Evolutionary conservation across 192 early-diverging fungal genomes (phyloP).

Genomic region (Pecoramyces ruminantium): DNA sequence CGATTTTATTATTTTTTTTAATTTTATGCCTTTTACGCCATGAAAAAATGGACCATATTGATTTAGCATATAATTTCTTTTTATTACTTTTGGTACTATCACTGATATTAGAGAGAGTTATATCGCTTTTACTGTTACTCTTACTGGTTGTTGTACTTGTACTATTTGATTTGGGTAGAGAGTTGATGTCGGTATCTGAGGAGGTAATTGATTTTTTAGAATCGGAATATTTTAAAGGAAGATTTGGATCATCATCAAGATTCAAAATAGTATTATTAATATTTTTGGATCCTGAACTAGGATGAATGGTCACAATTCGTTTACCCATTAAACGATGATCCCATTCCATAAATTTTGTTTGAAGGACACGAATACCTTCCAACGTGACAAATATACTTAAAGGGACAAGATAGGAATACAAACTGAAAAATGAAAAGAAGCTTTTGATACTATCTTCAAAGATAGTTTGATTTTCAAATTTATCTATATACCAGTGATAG

Average conservation of each 20-base stretch:
- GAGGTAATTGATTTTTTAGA: background rate
- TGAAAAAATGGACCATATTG: no score
- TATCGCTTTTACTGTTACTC: no score
- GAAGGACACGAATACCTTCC: constrained; percentile 43
- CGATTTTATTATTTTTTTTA: no score
- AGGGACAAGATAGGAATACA: constrained; percentile 55
- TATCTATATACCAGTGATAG: background rate
- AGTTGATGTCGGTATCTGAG: no score
- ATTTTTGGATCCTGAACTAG: background rate
- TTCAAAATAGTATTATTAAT: background rate
- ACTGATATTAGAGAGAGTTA: no score
- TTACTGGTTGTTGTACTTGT: no score
- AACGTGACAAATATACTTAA: constrained; percentile 59
- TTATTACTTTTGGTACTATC: no score
- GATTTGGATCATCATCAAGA: background rate
- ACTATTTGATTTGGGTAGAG: no score
- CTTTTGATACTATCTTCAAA: background rate
- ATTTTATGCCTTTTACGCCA: no score
- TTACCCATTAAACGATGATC: constrained; percentile 31
- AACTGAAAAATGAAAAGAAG: constrained; percentile 21
- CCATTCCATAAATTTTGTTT: constrained; percentile 47
- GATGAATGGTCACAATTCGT: background rate
- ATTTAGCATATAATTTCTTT: no score
- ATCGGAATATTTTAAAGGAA: background rate
- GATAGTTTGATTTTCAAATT: background rate